Conservation (phyloP, 1,284 basidiomycete genomes). For the Clitocybe nebularis region DNA sequence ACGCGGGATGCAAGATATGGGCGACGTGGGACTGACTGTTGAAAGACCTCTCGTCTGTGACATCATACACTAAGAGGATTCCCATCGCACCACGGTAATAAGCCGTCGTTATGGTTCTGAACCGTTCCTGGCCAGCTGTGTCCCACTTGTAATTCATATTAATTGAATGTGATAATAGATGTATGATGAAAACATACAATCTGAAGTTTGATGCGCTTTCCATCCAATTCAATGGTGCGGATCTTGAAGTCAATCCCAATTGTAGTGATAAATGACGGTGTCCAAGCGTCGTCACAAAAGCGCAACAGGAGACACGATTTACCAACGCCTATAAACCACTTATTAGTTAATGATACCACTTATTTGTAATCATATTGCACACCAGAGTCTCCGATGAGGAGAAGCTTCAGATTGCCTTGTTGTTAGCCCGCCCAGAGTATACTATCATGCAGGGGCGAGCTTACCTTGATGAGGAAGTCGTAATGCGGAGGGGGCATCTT, state of each 20-base stretch:
- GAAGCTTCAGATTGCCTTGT: constrained; percentile 50
- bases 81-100: constrained; percentile 99
- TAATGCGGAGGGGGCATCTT: constrained; percentile 83
- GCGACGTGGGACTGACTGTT: constrained; percentile 66
- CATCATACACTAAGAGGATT: constrained; percentile 97
- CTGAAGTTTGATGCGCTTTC: constrained; percentile 94
- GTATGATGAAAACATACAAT: constrained; percentile 56
- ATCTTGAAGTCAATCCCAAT: constrained; percentile 98
- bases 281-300: constrained; percentile 99
- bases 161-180: neutral
- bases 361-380: too few species aligned
- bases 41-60: constrained; percentile 97
- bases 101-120: constrained; percentile 99
- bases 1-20: constrained; percentile 8
- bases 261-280: constrained; percentile 98
- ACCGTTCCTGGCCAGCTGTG: constrained; percentile 98
- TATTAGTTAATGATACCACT: too few species aligned
- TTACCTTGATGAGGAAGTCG: constrained; percentile 90
- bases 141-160: constrained; percentile 70
- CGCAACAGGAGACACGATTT: constrained; percentile 98
- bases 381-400: constrained; percentile 97
- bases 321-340: constrained; percentile 85
- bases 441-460: constrained; percentile 8
- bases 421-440: constrained; percentile 4
- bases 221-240: constrained; percentile 93